Evolutionary conservation across 352 stramenopile species (phyloP).

Genomic region (Phytophthora quininea): DNA sequence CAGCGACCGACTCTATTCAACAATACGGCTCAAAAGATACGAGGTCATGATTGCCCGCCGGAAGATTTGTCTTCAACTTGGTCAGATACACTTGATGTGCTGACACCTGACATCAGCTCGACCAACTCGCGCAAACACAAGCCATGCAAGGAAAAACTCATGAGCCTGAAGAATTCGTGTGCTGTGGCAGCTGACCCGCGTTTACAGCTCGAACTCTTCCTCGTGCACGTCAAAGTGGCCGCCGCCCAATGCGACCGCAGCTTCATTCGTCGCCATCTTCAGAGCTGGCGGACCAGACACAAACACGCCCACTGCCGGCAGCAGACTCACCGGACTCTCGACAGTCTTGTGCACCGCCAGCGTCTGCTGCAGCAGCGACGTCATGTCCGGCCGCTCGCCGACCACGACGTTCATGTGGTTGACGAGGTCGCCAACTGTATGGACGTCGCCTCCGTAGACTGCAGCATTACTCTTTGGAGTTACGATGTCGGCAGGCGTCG

Average conservation of each 20-base stretch:
- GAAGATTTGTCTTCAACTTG: not conserved
- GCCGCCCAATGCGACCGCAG: conserved; percentile 35
- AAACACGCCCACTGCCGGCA: conserved; percentile 42
- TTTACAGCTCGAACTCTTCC: conserved; percentile 59
- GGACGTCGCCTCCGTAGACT: conserved; percentile 40
- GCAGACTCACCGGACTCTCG: conserved; percentile 14
- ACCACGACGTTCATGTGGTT: conserved; percentile 36
- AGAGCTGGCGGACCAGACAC: conserved; percentile 43
- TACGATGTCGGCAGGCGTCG: conserved; percentile 13
- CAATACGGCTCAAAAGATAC: conserved; percentile 3
- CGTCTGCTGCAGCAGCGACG: conserved; percentile 35
- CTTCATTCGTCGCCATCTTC: conserved; percentile 46
- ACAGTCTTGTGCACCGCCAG: conserved; percentile 30
- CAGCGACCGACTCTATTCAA: not conserved
- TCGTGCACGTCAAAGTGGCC: conserved; percentile 58
- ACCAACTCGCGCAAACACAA: not conserved
- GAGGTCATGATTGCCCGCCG: not conserved
- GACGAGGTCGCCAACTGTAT: conserved; percentile 48
- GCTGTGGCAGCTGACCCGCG: not conserved
- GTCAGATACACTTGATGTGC: not conserved
- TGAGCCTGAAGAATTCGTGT: not conserved
- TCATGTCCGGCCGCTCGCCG: conserved; percentile 42
- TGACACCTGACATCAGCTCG: not conserved
- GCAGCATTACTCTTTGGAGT: conserved; percentile 10
- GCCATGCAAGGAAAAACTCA: not conserved